Evolutionary conservation across 2,329 filamentous ascomycete genomes (phyloP), one percentile per base, ranked within the genome.

Genomic region (Cladosporium halotolerans): DNA sequence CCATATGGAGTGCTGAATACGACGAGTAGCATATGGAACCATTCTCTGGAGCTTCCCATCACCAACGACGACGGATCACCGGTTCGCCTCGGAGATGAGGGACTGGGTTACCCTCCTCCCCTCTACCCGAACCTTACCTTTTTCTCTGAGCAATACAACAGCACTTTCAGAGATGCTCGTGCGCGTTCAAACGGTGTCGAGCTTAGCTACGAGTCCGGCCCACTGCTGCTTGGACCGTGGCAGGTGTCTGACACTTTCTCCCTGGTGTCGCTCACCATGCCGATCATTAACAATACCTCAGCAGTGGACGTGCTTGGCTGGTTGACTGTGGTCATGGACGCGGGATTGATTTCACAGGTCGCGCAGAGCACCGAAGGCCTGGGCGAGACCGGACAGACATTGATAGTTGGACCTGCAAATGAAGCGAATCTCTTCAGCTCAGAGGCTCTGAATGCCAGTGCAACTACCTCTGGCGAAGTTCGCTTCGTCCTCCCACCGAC

Each of bases 51-150:
- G 28, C 73, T 95, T 32, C 89, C 89, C 1, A 84, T 83, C 59
- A 64, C 61, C 2, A 72, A 76, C 42, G 63, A 79, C 0, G 76
- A 87, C 60, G 87, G 86, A 19, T 72, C 75, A 2, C 63, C 70
- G 0, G 76, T 85, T 19, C 74, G 75, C 42, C 75, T 95, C 13
- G 83, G 85, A 45, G 80, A 89, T 58, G 64, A 70, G 1, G 55
- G 57, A n/a, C 70, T 76, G n/a, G 89, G 88, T 38, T 95, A 85
- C 59, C 87, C 89, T 9, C 75, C 83, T 0, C 68, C 71, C 2
- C 77, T 95, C 2, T 95, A 89, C 64, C 90, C 90, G 1, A 90
- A 90, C 61, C 78, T 95, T 54, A 88, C 84, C 0, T 89, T 88
- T 63, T 62, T 66, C 10, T 57, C 68, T 1, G 66, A 68, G 10